Conservation (phyloP, 345 rosid species). For the Brassica cretica region DNA sequence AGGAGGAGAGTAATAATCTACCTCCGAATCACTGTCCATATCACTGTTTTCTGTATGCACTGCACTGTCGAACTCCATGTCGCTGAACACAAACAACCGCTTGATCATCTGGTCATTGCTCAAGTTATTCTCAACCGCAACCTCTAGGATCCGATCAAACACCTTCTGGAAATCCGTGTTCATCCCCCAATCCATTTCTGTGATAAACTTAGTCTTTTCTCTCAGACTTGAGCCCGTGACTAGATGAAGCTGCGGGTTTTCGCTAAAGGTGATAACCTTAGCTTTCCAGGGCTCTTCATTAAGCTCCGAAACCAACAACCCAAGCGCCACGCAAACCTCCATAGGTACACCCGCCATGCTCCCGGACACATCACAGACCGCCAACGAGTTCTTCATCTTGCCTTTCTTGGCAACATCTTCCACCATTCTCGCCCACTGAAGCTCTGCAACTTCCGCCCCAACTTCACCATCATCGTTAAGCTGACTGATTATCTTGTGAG, state of each 20-base stretch:
- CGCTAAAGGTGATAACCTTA: slow-evolving; percentile 55
- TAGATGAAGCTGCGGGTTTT: slow-evolving; percentile 43
- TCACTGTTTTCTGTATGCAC: slow-evolving; percentile 28
- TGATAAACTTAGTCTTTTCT: slow-evolving; percentile 42
- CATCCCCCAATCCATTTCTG: slow-evolving; percentile 37
- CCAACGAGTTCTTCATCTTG: slow-evolving; percentile 52
- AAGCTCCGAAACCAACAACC: slow-evolving; percentile 54
- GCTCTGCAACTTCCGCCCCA: slow-evolving; percentile 50
- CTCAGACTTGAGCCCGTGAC: slow-evolving; percentile 39
- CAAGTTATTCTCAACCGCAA: slow-evolving; percentile 45
- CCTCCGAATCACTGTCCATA: neutral
- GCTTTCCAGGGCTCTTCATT: slow-evolving; percentile 69
- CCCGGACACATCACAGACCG: slow-evolving; percentile 57
- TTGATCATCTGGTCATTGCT: slow-evolving; percentile 58
- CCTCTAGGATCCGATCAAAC: slow-evolving; percentile 51
- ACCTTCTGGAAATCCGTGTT: slow-evolving; percentile 55
- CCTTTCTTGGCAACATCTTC: slow-evolving; percentile 51
- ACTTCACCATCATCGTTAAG: slow-evolving; percentile 25
- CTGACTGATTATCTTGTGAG: slow-evolving; percentile 56
- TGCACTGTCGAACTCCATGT: slow-evolving; percentile 59
- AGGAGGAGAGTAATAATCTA: neutral
- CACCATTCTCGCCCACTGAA: slow-evolving; percentile 67
- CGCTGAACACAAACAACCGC: slow-evolving; percentile 65
- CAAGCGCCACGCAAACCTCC: slow-evolving; percentile 62
- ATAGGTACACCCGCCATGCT: slow-evolving; percentile 53